phyloP scores from a whole-genome alignment of 805 yeast genomes.

The Candida palmyrensis region DNA sequence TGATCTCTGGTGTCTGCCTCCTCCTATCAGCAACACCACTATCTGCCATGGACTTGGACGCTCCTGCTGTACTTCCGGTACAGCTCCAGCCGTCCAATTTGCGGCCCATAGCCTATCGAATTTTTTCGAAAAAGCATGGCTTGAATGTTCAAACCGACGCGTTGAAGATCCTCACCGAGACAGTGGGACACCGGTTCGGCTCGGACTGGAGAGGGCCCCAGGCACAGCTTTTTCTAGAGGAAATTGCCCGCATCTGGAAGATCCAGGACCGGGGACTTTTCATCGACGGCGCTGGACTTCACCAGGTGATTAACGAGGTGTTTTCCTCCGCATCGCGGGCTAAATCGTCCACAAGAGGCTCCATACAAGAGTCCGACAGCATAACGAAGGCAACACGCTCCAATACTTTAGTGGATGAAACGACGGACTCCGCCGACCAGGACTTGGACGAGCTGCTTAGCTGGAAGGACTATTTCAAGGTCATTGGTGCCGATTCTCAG shows the following conservation, averaged over 20 bases:
- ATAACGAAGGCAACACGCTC: slow-evolving; percentile 8
- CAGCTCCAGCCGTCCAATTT: slow-evolving; percentile 74
- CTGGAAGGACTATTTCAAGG: slow-evolving; percentile 70
- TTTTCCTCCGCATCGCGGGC: not conserved
- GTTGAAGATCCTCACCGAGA: slow-evolving; percentile 63
- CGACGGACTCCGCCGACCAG: slow-evolving; percentile 9
- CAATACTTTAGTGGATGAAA: slow-evolving; percentile 19
- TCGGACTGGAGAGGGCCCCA: slow-evolving; percentile 75
- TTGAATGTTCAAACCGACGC: slow-evolving; percentile 87
- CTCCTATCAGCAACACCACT: too few species aligned
- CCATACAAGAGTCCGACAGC: not conserved
- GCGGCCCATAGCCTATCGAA: slow-evolving; percentile 87
- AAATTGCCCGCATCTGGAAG: slow-evolving; percentile 79
- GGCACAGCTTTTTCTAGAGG: slow-evolving; percentile 65
- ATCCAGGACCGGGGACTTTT: slow-evolving; percentile 85
- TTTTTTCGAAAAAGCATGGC: slow-evolving; percentile 88
- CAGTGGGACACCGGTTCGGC: slow-evolving; percentile 74
- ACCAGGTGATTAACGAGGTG: slow-evolving; percentile 58
- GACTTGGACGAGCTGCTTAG: slow-evolving; percentile 30
- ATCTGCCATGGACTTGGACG: too few species aligned
- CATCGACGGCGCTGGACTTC: slow-evolving; percentile 69
- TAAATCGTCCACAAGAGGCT: not conserved
- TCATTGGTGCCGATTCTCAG: slow-evolving; percentile 60
- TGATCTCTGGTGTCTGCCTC: not conserved
- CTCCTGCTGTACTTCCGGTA: slow-evolving; percentile 61